These are phyloP conservation scores for Przewalskia tangutica DNA, from an alignment of 257 asterid species.

Conservation along the genomic window DNA sequence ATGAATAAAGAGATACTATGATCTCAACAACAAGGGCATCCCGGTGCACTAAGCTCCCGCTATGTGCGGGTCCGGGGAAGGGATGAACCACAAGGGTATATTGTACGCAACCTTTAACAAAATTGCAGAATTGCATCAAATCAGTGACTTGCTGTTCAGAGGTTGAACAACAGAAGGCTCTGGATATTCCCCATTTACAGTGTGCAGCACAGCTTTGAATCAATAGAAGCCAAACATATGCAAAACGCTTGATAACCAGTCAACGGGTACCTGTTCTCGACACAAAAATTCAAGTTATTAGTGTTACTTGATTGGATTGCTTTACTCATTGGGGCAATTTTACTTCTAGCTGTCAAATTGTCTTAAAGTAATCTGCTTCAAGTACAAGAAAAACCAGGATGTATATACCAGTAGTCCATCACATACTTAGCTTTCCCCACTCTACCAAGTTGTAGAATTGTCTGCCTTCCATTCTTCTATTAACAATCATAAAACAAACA, in stretches of 20 bases:
- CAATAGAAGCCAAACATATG: constrained; percentile 83
- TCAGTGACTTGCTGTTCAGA: constrained; percentile 8
- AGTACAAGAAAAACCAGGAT: not conserved
- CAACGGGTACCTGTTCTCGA: constrained; percentile 68
- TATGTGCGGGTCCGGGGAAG: too few relatives aligned
- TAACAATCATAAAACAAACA: not conserved
- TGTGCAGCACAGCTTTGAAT: constrained; percentile 85
- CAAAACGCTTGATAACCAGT: constrained; percentile 92
- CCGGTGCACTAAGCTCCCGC: too few relatives aligned
- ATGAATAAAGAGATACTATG: not conserved
- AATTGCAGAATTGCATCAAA: not conserved
- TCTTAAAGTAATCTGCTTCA: not conserved
- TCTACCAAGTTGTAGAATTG: constrained; percentile 82
- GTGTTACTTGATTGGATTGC: not conserved
- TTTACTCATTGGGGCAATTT: not conserved
- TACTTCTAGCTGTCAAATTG: not conserved
- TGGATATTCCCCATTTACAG: constrained; percentile 19
- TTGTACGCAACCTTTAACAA: not conserved
- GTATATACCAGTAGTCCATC: constrained; percentile 77
- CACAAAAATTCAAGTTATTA: not conserved
- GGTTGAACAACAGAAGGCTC: constrained; percentile 15
- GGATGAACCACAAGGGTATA: too few relatives aligned
- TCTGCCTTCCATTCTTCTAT: constrained; percentile 75
- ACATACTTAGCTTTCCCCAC: constrained; percentile 75
- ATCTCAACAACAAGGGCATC: not conserved